Evolutionary conservation across 2,329 filamentous ascomycete genomes (phyloP), one percentile per base, ranked within the genome.

Genomic region (Phoma sp.): DNA sequence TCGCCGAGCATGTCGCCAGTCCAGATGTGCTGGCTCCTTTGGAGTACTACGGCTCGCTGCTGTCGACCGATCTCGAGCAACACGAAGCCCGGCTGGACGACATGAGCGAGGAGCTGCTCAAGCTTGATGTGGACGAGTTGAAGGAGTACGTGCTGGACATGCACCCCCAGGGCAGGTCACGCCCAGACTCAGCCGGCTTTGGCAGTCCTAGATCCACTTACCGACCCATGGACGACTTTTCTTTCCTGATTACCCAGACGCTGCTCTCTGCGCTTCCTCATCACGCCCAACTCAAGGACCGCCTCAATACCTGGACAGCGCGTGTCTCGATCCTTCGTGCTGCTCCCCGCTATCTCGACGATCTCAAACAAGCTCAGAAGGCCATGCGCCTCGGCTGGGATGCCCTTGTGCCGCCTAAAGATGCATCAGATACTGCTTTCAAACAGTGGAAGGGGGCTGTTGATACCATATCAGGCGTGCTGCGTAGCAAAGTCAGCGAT

Each of bases 251-350:
- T 52, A 97, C 95, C 1, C 90, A 93, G 25, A 96, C 93, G 30
- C 89, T 96, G 14, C 78, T 99, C n/a, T 90, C 95, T 69, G 86
- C 91, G 3, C 81, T 99, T 18, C 95, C 95, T 1, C 88, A 89
- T 55, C 78, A 97, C 37, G 89, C 91, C 8, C 87, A 83, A 49
- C 76, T 99, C 22, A 86, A 86, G 49, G 82, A 83, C 7, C 76
- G 96, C n/a, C 79, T 98, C 44, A 84, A 86, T 51, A 82, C 83
- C 2, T 99, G 95, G 95, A 86, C 83, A 24, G 82, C 89, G 36
- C 88, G 95, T 18, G 77, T 98, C 11, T 77, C 84, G 1, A 87
- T 97, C 4, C 78, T 97, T 35, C 85, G 86, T 45, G 87, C 88
- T 63, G 84, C 93, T 0, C 90, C 93, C 0, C 76, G 79, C 2